Evolutionary conservation across 805 yeast species (phyloP).

Genomic region (Kluyveromyces nonfermentans): DNA sequence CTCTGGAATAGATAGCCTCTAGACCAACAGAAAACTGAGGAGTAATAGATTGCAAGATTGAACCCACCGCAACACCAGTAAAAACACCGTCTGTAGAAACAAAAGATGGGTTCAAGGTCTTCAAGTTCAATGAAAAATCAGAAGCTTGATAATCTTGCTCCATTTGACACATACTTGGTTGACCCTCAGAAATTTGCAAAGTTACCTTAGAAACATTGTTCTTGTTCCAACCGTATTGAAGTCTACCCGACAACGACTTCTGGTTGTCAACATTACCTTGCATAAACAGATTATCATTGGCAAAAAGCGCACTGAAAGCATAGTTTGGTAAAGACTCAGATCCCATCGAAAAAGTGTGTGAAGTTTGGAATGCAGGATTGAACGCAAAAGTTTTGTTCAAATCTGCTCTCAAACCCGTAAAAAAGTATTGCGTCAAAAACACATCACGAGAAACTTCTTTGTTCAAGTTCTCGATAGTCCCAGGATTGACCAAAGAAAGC

Average conservation of each 20-base stretch:
- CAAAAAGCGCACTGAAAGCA: slow-evolving; percentile 83
- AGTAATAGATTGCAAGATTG: slow-evolving; percentile 82
- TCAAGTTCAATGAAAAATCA: slow-evolving; percentile 83
- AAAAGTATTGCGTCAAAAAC: slow-evolving; percentile 77
- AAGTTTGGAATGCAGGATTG: slow-evolving; percentile 93
- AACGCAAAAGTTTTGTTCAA: slow-evolving; percentile 82
- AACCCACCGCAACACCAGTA: slow-evolving; percentile 88
- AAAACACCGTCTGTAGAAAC: slow-evolving; percentile 50
- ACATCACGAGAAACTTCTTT: slow-evolving; percentile 94
- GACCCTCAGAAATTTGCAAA: slow-evolving; percentile 78
- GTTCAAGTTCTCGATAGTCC: slow-evolving; percentile 85
- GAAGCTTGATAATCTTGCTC: slow-evolving; percentile 92
- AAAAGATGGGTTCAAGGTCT: slow-evolving; percentile 81
- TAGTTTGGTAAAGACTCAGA: slow-evolving; percentile 80
- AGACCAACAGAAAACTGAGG: slow-evolving; percentile 79
- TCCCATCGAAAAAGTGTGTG: slow-evolving; percentile 87
- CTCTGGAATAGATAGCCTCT: slow-evolving; percentile 76
- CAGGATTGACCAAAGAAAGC: slow-evolving; percentile 81
- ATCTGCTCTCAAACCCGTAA: slow-evolving; percentile 95
- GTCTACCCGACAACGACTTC: slow-evolving; percentile 73
- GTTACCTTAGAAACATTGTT: slow-evolving; percentile 72
- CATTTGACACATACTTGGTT: slow-evolving; percentile 88
- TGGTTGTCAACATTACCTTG: slow-evolving; percentile 93
- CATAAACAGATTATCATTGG: slow-evolving; percentile 71
- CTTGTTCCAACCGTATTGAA: slow-evolving; percentile 85